phyloP scores from a whole-genome alignment of 495 filamentous ascomycete genomes.

The Penicillium samsonianum region DNA sequence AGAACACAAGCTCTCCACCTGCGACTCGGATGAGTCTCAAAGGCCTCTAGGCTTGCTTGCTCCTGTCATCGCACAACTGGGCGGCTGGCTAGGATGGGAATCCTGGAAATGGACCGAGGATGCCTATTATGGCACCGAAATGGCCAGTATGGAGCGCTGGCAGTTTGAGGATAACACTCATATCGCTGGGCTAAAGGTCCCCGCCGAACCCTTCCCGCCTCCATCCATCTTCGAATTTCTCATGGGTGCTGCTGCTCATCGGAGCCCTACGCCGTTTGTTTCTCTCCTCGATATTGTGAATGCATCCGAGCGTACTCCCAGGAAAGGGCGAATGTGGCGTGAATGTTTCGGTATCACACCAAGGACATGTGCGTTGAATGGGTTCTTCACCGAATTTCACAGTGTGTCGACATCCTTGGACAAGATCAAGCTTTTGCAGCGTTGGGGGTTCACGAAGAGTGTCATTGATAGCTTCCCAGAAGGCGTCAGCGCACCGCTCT shows the following conservation, averaged over 20 bases:
- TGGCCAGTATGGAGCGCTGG: conserved; percentile 60
- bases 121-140: conserved; percentile 70
- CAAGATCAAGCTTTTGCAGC: conserved; percentile 44
- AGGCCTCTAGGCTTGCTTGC: conserved; percentile 57
- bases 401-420: conserved; percentile 34
- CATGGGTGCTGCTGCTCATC: conserved; percentile 42
- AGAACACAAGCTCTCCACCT: conserved; percentile 80
- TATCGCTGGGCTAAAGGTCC: conserved; percentile 48
- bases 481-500: conserved; percentile 72
- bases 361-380: conserved; percentile 64
- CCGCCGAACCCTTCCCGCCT: conserved; percentile 61
- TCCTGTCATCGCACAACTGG: conserved; percentile 75
- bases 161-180: conserved; percentile 55
- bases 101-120: conserved; percentile 60
- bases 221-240: conserved; percentile 73
- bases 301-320: conserved; percentile 37
- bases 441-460: conserved; percentile 46
- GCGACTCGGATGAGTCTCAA: conserved; percentile 55
- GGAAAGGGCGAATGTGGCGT: conserved; percentile 43
- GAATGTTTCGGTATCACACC: conserved; percentile 57
- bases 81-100: conserved; percentile 80
- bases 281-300: conserved; percentile 60
- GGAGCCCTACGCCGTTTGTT: conserved; percentile 50
- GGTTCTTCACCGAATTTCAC: conserved; percentile 50
- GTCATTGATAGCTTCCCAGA: conserved; percentile 78